phyloP scores from a whole-genome alignment of 768 basidiomycete species.

The Amyloporia xantha region DNA sequence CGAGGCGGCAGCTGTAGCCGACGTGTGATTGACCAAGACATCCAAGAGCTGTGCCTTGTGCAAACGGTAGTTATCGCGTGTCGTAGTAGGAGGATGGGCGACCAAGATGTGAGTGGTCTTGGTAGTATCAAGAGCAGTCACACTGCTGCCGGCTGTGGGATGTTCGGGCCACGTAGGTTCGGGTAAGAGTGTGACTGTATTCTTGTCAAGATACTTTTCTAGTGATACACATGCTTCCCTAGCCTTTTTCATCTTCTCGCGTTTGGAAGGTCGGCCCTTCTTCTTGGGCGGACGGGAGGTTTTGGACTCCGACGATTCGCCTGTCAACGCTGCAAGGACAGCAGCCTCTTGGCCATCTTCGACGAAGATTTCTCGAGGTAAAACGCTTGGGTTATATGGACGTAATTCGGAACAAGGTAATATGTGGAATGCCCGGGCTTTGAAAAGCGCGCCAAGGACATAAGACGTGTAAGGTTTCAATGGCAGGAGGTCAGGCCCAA shows the following conservation, averaged over 20 bases:
- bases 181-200: slow-evolving; percentile 14
- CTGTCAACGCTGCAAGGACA: slow-evolving; percentile 1
- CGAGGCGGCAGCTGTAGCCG: not conserved
- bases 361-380: slow-evolving; percentile 64
- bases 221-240: slow-evolving; percentile 42
- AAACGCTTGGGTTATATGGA: slow-evolving; percentile 51
- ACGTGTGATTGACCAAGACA: slow-evolving; percentile 23
- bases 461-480: slow-evolving; percentile 47
- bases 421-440: slow-evolving; percentile 50
- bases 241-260: slow-evolving; percentile 51
- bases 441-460: slow-evolving; percentile 41
- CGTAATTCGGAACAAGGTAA: slow-evolving; percentile 45
- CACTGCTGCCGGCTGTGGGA: not conserved
- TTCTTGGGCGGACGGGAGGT: slow-evolving; percentile 31
- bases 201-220: slow-evolving; percentile 43
- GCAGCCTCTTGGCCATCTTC: slow-evolving; percentile 27
- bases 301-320: not conserved
- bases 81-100: slow-evolving; percentile 25
- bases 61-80: slow-evolving; percentile 35
- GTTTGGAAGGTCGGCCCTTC: slow-evolving; percentile 58
- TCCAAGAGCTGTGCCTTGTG: slow-evolving; percentile 37
- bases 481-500: slow-evolving; percentile 32
- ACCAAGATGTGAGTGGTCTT: slow-evolving; percentile 26
- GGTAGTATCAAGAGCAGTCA: not conserved
- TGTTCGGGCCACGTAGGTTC: not conserved